Conservation (phyloP, 2,329 filamentous ascomycete species). For the Hypoxylon sp. region DNA sequence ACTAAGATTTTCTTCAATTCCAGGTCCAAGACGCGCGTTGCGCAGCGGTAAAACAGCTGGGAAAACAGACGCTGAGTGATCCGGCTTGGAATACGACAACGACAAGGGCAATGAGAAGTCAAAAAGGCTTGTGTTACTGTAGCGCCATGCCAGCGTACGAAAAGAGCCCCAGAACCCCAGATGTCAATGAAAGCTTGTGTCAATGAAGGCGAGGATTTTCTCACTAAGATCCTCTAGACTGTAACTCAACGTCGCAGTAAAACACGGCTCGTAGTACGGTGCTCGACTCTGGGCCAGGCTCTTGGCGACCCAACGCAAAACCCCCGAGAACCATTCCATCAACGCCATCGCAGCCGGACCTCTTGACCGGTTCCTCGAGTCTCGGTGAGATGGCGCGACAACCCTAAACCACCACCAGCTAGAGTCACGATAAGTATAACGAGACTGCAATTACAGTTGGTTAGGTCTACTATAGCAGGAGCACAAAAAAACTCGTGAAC, state of each 20-base stretch:
- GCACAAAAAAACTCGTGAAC: not conserved
- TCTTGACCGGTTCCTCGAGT: conserved; percentile 25
- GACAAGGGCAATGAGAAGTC: conserved; percentile 21
- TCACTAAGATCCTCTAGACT: conserved; percentile 12
- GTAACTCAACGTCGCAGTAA: conserved; percentile 32
- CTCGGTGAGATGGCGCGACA: conserved; percentile 29
- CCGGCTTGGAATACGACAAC: conserved; percentile 31
- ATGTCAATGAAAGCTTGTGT: conserved; percentile 35
- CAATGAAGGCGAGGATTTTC: conserved; percentile 15
- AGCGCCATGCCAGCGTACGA: conserved; percentile 11
- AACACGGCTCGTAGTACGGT: conserved; percentile 36
- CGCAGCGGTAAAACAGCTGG: conserved; percentile 25
- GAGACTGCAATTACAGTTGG: conserved; percentile 9
- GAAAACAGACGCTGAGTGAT: conserved; percentile 9
- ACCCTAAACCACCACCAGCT: conserved; percentile 17
- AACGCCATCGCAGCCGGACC: conserved; percentile 22
- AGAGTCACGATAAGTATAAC: conserved; percentile 14
- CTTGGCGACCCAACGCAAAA: conserved; percentile 37
- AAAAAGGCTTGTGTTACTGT: conserved; percentile 10
- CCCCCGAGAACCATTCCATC: conserved; percentile 19
- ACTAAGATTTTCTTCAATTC: conserved; percentile 3
- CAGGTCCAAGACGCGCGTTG: conserved; percentile 9
- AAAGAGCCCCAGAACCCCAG: conserved; percentile 19
- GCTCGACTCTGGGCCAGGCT: conserved; percentile 22
- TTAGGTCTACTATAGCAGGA: conserved; percentile 10